phyloP scores from a whole-genome alignment of 2,329 filamentous ascomycete genomes.

The Hortaea werneckii region DNA sequence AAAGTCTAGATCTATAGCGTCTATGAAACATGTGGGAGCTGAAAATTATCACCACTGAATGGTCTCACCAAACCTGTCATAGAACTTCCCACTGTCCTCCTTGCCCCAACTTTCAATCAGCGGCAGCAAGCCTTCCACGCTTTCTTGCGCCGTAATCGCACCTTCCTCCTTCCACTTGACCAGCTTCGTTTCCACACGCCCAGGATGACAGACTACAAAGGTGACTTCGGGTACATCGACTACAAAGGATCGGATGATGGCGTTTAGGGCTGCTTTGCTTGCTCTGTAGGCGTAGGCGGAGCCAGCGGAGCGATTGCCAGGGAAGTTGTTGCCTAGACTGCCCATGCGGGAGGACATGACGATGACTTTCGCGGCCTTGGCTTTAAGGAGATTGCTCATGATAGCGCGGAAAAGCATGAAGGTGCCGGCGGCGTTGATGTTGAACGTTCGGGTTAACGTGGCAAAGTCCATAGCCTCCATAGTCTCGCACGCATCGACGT shows the following conservation, averaged over 20 bases:
- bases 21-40: no score
- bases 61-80: conserved; percentile 33
- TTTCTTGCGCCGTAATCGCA: conserved; percentile 33
- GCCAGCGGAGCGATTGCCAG: conserved; percentile 21
- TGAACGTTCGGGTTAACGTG: conserved; percentile 30
- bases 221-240: conserved; percentile 34
- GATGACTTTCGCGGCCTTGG: conserved; percentile 25
- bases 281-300: conserved; percentile 39
- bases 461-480: conserved; percentile 28
- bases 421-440: conserved; percentile 34
- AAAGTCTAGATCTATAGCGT: no score
- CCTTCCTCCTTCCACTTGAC: conserved; percentile 37
- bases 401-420: conserved; percentile 31
- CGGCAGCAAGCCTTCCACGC: conserved; percentile 28
- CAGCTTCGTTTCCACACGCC: conserved; percentile 36
- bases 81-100: conserved; percentile 30
- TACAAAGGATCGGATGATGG: conserved; percentile 34
- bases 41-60: conserved; percentile 30
- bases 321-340: conserved; percentile 29
- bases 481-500: conserved; percentile 34
- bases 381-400: conserved; percentile 25
- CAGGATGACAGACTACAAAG: conserved; percentile 36
- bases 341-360: conserved; percentile 39
- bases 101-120: conserved; percentile 27
- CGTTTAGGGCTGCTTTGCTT: conserved; percentile 38